phyloP scores from a whole-genome alignment of 78 protist genomes.

The Cyanophora paradoxa region DNA sequence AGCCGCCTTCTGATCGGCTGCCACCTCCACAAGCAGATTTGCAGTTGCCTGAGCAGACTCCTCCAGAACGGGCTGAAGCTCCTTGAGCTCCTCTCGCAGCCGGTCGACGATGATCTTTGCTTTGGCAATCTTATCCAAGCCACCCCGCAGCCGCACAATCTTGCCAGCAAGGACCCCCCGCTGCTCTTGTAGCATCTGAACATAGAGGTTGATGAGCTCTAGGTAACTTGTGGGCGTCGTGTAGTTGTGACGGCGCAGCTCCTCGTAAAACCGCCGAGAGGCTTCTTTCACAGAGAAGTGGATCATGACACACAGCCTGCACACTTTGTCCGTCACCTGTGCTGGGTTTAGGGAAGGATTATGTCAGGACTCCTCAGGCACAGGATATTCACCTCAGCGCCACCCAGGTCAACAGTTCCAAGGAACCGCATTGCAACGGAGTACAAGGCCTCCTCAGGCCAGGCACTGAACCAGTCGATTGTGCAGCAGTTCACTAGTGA shows the following conservation, averaged over 20 bases:
- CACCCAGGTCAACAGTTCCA: neutral
- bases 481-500: constrained; percentile 77
- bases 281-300: constrained; percentile 28
- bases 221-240: constrained; percentile 72
- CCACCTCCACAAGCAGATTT: constrained; percentile 40
- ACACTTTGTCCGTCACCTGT: constrained; percentile 5
- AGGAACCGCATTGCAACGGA: constrained; percentile 62
- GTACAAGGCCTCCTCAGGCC: constrained; percentile 86
- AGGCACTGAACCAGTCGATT: constrained; percentile 82
- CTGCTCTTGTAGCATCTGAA: constrained; percentile 14
- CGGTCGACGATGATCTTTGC: constrained; percentile 47
- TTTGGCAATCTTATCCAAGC: constrained; percentile 47
- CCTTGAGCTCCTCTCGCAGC: constrained; percentile 47
- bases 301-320: constrained; percentile 19
- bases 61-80: constrained; percentile 49
- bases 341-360: too few relatives aligned
- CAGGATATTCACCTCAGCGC: neutral
- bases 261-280: neutral
- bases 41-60: constrained; percentile 31
- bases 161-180: neutral
- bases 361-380: too few relatives aligned
- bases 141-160: constrained; percentile 30
- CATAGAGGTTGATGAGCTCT: constrained; percentile 46
- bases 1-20: constrained; percentile 34
- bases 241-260: constrained; percentile 49